Base-by-base conservation (phyloP, 192 early-diverging fungal species). In the Martensiomyces pterosporus region DNA sequence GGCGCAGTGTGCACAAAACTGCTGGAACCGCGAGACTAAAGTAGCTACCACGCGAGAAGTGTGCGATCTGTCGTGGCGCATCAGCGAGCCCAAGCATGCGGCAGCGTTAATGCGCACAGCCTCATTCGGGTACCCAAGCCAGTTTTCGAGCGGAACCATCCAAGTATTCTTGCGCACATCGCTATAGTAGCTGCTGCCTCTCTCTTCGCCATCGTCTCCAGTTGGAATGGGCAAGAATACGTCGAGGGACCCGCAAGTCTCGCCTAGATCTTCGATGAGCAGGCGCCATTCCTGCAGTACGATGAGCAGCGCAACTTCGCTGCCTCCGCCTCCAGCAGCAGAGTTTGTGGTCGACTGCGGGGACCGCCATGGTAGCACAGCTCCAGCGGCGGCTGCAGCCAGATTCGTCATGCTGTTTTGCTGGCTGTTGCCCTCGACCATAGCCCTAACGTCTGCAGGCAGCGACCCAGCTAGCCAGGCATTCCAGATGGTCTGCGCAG, bases 251-350 rank as follows among this genome's bases (percentile, higher is more conserved):
- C 17, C 24, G 8, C 18, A 43, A n/a, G 38, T 37, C n/a, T 59
- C 59, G 23, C 89, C 91, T 10, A 95, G 64, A 54, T 90, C 90
- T 24, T 78, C 62, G 6, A 93, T 48, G 18, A 98, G 77, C 10
- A 76, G 56, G 0, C 84, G 79, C 43, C 89, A 77, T 53, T 92
- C 85, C 32, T 86, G 80, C 37, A 94, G 52, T 1, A 84, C 88
- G 38, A 80, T 80, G 1, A 87, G 69, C 12, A 94, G 55, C 7
- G 81, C 77, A 33, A 71, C 67, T 55, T 93, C 76, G 49, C 62
- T 18, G 48, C 62, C 58, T 49, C 54, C 37, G n/a, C n/a, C n/a
- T n/a, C n/a, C n/a, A n/a, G n/a, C n/a, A n/a, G n/a, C n/a, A n/a
- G n/a, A n/a, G n/a, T 37, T 14, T 16, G 24, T 12, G n/a, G 47